A percentile compares a stretch with the other conserved stretches of the same genome.
Evolutionary conservation across 2,329 filamentous ascomycete genomes (phyloP).

Genomic region (Hypoxylon rubiginosum): DNA sequence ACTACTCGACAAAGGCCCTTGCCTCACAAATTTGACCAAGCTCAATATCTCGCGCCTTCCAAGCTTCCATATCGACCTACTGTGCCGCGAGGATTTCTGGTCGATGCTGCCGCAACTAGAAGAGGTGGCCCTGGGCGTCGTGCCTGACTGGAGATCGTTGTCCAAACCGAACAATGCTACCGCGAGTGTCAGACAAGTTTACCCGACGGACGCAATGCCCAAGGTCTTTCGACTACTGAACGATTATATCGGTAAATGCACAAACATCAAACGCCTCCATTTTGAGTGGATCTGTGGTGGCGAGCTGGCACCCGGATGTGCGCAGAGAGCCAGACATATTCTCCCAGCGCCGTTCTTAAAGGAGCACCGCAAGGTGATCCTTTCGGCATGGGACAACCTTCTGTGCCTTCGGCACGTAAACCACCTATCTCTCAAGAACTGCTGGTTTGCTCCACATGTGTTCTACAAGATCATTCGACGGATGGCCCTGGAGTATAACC

Average conservation of each 20-base stretch:
- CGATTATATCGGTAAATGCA: slow-evolving; percentile 61
- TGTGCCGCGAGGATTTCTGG: slow-evolving; percentile 74
- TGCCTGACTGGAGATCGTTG: slow-evolving; percentile 76
- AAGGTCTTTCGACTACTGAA: slow-evolving; percentile 67
- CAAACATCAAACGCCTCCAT: slow-evolving; percentile 69
- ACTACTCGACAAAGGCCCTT: slow-evolving; percentile 69
- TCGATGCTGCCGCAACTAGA: slow-evolving; percentile 65
- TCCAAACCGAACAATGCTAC: slow-evolving; percentile 64
- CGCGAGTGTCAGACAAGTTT: slow-evolving; percentile 62
- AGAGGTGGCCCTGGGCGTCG: slow-evolving; percentile 70
- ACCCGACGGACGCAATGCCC: slow-evolving; percentile 65
- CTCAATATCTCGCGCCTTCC: slow-evolving; percentile 75
- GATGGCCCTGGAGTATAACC: slow-evolving; percentile 58
- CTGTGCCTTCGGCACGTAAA: slow-evolving; percentile 69
- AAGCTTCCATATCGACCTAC: slow-evolving; percentile 68
- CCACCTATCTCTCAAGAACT: slow-evolving; percentile 74
- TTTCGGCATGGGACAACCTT: slow-evolving; percentile 52
- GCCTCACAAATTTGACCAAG: slow-evolving; percentile 68
- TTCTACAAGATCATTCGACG: slow-evolving; percentile 65
- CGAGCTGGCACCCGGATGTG: slow-evolving; percentile 73
- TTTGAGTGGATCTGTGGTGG: slow-evolving; percentile 78
- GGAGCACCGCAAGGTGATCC: slow-evolving; percentile 32
- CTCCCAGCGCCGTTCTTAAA: slow-evolving; percentile 70
- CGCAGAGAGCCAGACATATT: slow-evolving; percentile 72
- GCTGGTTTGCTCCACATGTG: slow-evolving; percentile 73